Evolutionary conservation across 1,284 basidiomycete genomes (phyloP).

Genomic region (Cutaneotrichosporon curvatum): DNA sequence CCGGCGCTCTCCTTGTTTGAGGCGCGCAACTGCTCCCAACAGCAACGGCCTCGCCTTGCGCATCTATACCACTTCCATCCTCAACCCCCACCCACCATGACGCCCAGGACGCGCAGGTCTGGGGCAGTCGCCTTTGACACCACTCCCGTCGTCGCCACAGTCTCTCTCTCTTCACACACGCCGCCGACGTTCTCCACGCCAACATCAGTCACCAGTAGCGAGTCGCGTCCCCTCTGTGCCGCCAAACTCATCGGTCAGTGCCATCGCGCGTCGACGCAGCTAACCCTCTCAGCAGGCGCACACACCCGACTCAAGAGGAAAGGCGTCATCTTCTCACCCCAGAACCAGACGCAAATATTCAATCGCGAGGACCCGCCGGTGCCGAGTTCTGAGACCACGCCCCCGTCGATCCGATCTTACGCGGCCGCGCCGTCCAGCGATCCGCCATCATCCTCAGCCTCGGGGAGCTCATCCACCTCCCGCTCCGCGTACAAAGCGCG

Average conservation of each 20-base stretch:
- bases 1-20: too few relatives aligned
- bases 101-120: not conserved
- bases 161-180: not conserved
- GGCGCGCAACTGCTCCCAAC: too few relatives aligned
- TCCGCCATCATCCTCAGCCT: slow-evolving; percentile 7
- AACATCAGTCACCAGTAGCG: not conserved
- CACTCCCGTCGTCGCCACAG: not conserved
- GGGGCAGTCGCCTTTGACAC: not conserved
- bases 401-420: slow-evolving; percentile 5
- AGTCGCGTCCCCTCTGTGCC: slow-evolving; percentile 3
- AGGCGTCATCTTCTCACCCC: slow-evolving; percentile 33
- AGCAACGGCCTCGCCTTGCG: too few relatives aligned
- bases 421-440: not conserved
- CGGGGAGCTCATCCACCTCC: slow-evolving; percentile 2
- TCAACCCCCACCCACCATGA: not conserved
- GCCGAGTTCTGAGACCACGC: slow-evolving; percentile 3
- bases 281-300: not conserved
- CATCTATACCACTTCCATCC: not conserved
- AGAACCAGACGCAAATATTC: slow-evolving; percentile 33
- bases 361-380: slow-evolving; percentile 28
- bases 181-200: not conserved
- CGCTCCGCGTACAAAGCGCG: slow-evolving; percentile 10
- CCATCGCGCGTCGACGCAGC: too few relatives aligned
- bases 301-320: not conserved
- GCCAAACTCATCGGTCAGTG: slow-evolving; percentile 8